These are phyloP conservation scores for Phialophora chinensis DNA, from an alignment of 2,329 filamentous ascomycete species.

Conservation along the genomic window DNA sequence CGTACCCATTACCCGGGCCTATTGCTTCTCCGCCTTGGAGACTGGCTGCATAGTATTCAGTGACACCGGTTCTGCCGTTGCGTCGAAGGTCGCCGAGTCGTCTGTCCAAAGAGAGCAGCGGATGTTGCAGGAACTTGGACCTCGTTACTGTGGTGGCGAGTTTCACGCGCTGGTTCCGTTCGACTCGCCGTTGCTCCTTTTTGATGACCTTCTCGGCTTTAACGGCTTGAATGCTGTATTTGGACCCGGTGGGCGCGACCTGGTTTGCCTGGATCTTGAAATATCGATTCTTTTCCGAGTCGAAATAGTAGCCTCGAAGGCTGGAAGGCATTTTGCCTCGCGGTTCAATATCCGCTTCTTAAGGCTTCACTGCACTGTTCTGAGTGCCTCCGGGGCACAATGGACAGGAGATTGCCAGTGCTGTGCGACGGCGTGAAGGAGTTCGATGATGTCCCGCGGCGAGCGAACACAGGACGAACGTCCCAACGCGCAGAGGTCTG, in stretches of 20 bases:
- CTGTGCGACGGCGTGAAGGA: not conserved
- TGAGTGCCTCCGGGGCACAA: not conserved
- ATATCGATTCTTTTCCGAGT: conserved; percentile 50
- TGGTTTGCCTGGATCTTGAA: conserved; percentile 67
- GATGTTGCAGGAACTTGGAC: conserved; percentile 35
- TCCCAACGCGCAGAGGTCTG: too few relatives aligned
- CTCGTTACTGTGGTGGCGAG: conserved; percentile 22
- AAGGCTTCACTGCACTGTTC: not conserved
- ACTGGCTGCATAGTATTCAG: conserved; percentile 30
- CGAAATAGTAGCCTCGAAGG: conserved; percentile 31
- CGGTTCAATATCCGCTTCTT: not conserved
- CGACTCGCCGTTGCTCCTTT: conserved; percentile 39
- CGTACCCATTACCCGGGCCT: not conserved
- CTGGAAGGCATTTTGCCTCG: conserved; percentile 37
- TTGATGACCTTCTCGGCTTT: conserved; percentile 61
- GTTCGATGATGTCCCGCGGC: not conserved
- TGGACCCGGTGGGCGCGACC: conserved; percentile 52
- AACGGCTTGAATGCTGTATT: conserved; percentile 65
- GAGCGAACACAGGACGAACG: too few relatives aligned
- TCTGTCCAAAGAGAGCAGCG: conserved; percentile 30
- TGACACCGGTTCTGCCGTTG: conserved; percentile 4
- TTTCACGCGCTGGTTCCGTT: conserved; percentile 13
- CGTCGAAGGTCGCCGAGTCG: conserved; percentile 26
- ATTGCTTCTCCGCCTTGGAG: conserved; percentile 10
- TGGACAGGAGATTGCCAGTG: not conserved